phyloP scores from a whole-genome alignment of 352 stramenopile species.

The Globisporangium okanoganense region DNA sequence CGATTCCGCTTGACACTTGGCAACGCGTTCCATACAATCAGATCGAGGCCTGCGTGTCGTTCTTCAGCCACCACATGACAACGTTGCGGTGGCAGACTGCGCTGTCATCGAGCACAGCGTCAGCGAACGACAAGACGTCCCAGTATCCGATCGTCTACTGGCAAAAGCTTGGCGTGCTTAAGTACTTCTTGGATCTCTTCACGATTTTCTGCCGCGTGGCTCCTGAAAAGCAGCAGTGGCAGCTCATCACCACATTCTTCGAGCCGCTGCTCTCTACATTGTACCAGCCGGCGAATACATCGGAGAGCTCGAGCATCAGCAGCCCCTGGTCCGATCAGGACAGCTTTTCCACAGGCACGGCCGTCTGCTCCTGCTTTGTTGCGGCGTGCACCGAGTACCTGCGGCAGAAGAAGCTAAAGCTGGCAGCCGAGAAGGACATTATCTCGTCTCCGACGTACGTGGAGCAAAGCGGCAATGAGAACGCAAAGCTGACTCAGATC shows the following conservation, averaged over 20 bases:
- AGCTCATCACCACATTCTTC: conserved; percentile 66
- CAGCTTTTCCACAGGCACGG: conserved; percentile 63
- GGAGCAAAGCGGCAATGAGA: conserved; percentile 7
- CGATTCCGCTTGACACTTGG: conserved; percentile 42
- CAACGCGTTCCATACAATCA: conserved; percentile 39
- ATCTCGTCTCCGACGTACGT: neutral
- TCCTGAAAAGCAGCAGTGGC: conserved; percentile 64
- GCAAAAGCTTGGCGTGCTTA: conserved; percentile 70
- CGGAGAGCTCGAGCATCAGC: conserved; percentile 58
- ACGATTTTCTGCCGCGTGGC: conserved; percentile 57
- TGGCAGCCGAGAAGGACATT: neutral
- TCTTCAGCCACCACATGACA: conserved; percentile 58
- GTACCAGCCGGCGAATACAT: conserved; percentile 72
- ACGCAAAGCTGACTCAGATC: conserved; percentile 69
- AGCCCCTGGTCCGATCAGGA: conserved; percentile 74
- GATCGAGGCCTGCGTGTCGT: conserved; percentile 44
- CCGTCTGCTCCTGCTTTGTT: conserved; percentile 79
- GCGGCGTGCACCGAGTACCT: conserved; percentile 70
- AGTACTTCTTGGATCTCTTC: conserved; percentile 77
- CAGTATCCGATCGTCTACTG: conserved; percentile 61
- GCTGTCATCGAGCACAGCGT: conserved; percentile 15
- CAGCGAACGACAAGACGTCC: conserved; percentile 1
- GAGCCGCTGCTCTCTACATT: conserved; percentile 76
- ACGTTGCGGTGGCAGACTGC: conserved; percentile 53
- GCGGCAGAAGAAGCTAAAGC: conserved; percentile 24